Conservation (phyloP, 306 rosid species). For the Carpinus viminea region DNA sequence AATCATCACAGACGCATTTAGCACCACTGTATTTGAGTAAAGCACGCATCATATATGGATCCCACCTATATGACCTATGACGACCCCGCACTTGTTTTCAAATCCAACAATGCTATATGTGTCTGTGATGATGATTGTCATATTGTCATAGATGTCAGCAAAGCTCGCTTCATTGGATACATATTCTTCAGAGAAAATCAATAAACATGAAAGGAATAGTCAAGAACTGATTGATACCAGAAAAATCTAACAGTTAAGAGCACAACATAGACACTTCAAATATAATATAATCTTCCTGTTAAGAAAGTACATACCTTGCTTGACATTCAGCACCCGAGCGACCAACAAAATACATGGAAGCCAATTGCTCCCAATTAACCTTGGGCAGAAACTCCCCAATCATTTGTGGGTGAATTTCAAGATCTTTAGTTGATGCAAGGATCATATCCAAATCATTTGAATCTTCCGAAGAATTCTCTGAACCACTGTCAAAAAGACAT, state of each 20-base stretch:
- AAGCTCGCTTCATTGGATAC: constrained; percentile 44
- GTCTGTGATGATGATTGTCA: constrained; percentile 69
- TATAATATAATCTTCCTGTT: background rate
- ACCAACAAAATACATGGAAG: constrained; percentile 66
- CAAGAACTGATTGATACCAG: constrained; percentile 45
- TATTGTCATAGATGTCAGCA: constrained; percentile 70
- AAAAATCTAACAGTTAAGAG: constrained; percentile 15
- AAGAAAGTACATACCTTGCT: constrained; percentile 66
- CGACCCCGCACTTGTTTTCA: constrained; percentile 54
- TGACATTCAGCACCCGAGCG: constrained; percentile 86
- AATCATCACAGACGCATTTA: constrained; percentile 65
- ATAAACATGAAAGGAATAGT: constrained; percentile 43
- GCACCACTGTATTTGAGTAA: constrained; percentile 47
- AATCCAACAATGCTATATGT: constrained; percentile 56
- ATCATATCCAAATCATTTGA: constrained; percentile 56
- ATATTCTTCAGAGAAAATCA: constrained; percentile 59
- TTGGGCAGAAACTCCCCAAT: constrained; percentile 69
- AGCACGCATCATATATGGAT: constrained; percentile 41
- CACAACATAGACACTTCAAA: background rate
- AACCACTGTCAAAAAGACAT: constrained; percentile 35
- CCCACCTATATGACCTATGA: constrained; percentile 73
- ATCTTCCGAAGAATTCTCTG: constrained; percentile 48
- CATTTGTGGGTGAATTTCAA: constrained; percentile 54
- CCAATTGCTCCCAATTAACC: constrained; percentile 84
- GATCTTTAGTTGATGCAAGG: constrained; percentile 55